phyloP scores from a whole-genome alignment of 169 alveolate genomes.

The Plasmodium reichenowi region DNA sequence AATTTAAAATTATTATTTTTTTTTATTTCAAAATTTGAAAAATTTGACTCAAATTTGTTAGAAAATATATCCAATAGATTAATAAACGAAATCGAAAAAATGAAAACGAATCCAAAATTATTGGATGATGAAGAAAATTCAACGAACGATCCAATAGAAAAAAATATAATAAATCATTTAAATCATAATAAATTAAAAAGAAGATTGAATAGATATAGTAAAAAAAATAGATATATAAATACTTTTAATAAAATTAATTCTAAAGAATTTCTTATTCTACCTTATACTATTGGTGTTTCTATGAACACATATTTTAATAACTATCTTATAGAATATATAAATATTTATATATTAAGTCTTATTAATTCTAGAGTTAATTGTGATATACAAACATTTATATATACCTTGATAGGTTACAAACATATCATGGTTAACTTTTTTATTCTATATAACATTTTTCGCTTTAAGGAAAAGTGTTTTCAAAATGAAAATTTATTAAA shows the following conservation, averaged over 20 bases:
- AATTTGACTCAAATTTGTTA: conserved; percentile 16
- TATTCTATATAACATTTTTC: conserved; percentile 40
- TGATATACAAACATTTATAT: conserved; percentile 31
- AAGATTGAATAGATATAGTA: conserved; percentile 15
- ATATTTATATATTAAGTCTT: conserved; percentile 46
- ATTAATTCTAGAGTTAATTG: conserved; percentile 66
- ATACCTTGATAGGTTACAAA: conserved; percentile 41
- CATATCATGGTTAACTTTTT: conserved; percentile 53
- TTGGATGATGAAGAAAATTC: conserved; percentile 40
- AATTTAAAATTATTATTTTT: conserved; percentile 52
- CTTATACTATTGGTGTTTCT: conserved; percentile 56
- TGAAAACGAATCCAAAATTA: conserved; percentile 45
- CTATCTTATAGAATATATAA: conserved; percentile 59
- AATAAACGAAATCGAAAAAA: conserved; percentile 46
- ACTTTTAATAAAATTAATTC: conserved; percentile 51
- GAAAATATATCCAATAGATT: conserved; percentile 44
- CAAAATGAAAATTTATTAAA: conserved; percentile 13
- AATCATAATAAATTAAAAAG: conserved; percentile 45
- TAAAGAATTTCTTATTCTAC: conserved; percentile 60
- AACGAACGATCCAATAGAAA: no score
- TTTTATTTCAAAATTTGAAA: conserved; percentile 43
- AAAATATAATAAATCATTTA: no score
- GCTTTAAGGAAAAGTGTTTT: conserved; percentile 36
- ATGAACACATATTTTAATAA: conserved; percentile 69
- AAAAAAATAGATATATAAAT: conserved; percentile 23